Evolutionary conservation across 1,139 yeast genomes (phyloP).

Genomic region (Saccharomyces hybrid): DNA sequence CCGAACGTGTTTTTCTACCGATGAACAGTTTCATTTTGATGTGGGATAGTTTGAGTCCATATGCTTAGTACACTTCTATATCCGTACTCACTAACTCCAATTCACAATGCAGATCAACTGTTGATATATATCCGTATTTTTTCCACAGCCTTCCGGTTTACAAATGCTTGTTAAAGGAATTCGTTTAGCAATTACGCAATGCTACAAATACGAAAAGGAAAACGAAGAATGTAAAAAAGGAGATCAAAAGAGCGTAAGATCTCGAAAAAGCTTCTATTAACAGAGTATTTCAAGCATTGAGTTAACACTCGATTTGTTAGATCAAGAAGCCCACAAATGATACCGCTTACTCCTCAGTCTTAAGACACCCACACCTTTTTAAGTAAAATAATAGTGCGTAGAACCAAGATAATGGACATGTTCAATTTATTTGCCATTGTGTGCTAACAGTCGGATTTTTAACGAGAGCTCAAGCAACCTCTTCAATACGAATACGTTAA

Average conservation of each 20-base stretch:
- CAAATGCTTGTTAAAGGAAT: background rate
- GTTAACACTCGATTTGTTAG: no score
- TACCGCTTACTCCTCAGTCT: background rate
- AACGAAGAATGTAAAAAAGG: background rate
- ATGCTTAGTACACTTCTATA: background rate
- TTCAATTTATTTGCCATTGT: background rate
- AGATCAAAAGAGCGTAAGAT: background rate
- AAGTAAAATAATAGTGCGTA: background rate
- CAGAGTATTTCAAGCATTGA: no score
- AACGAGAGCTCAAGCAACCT: no score
- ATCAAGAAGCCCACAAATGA: background rate
- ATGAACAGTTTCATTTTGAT: conserved; percentile 15
- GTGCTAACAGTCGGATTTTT: background rate
- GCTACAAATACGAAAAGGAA: background rate
- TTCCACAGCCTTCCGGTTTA: background rate
- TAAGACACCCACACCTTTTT: background rate
- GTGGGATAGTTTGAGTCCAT: background rate
- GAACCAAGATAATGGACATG: background rate
- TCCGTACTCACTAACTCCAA: background rate
- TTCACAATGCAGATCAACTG: background rate
- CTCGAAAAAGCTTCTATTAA: no score
- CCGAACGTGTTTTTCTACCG: conserved; percentile 22
- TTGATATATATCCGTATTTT: background rate
- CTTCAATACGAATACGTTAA: background rate
- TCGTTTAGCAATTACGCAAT: background rate